phyloP scores from a whole-genome alignment of 2,329 filamentous ascomycete genomes.

The Exophiala dermatitidis region DNA sequence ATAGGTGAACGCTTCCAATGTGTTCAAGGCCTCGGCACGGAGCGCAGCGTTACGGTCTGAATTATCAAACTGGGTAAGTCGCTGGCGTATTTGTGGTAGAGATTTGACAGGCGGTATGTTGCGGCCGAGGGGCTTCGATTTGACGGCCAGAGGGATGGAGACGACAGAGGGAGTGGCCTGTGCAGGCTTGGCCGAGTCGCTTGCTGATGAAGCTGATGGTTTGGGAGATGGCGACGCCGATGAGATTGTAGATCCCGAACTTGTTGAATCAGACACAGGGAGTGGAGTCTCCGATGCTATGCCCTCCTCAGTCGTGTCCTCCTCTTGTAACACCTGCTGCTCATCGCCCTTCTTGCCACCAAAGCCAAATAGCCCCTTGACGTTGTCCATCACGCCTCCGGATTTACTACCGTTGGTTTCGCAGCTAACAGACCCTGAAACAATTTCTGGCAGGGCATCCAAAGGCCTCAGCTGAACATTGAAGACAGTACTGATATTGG shows the following conservation, averaged over 20 bases:
- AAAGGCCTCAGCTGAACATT: slow-evolving; percentile 63
- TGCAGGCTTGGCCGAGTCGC: slow-evolving; percentile 33
- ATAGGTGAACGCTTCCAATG: slow-evolving; percentile 91
- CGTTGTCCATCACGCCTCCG: slow-evolving; percentile 79
- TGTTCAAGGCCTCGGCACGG: slow-evolving; percentile 82
- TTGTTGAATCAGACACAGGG: slow-evolving; percentile 25
- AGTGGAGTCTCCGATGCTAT: slow-evolving; percentile 24
- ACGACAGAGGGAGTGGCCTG: slow-evolving; percentile 45
- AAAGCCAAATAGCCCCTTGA: slow-evolving; percentile 94
- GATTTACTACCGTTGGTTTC: slow-evolving; percentile 68
- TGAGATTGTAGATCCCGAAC: slow-evolving; percentile 30
- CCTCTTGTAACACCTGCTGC: slow-evolving; percentile 62
- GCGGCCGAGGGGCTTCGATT: slow-evolving; percentile 41
- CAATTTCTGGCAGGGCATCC: slow-evolving; percentile 72
- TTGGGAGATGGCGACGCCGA: slow-evolving; percentile 29
- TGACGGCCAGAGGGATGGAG: slow-evolving; percentile 46
- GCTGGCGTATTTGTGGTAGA: slow-evolving; percentile 54
- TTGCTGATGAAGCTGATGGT: slow-evolving; percentile 37
- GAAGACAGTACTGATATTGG: slow-evolving; percentile 74
- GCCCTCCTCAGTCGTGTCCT: slow-evolving; percentile 39
- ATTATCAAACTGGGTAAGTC: slow-evolving; percentile 73
- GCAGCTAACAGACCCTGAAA: slow-evolving; percentile 72
- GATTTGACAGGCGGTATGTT: slow-evolving; percentile 32
- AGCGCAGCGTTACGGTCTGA: slow-evolving; percentile 71
- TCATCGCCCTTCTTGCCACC: slow-evolving; percentile 77